Percentiles rank a stretch among this genome's conserved stretches.
Evolutionary conservation across 805 yeast genomes (phyloP).

Genomic region (Wickerhamiella lipophila): DNA sequence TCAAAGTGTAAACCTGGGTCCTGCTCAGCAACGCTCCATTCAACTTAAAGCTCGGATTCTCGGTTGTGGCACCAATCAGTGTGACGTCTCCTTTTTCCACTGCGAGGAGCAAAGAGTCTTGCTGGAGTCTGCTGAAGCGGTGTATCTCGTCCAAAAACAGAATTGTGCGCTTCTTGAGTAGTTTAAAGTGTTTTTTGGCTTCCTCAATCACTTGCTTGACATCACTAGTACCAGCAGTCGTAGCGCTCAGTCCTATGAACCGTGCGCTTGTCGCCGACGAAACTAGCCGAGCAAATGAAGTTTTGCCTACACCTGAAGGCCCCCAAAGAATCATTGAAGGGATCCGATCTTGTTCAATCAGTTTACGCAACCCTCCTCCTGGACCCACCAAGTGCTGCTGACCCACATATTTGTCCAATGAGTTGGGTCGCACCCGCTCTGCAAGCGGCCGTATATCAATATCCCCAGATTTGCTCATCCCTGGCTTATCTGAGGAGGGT

Average conservation of each 20-base stretch:
- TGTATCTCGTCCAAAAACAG: conserved; percentile 90
- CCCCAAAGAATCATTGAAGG: conserved; percentile 92
- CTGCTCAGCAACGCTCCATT: conserved; percentile 75
- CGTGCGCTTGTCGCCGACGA: conserved; percentile 41
- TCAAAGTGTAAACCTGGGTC: conserved; percentile 64
- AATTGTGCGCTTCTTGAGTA: conserved; percentile 45
- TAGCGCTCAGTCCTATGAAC: conserved; percentile 76
- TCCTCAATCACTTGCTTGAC: conserved; percentile 49
- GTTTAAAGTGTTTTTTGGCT: conserved; percentile 34
- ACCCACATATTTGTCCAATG: conserved; percentile 63
- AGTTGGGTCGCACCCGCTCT: conserved; percentile 69
- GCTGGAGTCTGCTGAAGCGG: conserved; percentile 73
- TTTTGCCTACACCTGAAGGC: conserved; percentile 88
- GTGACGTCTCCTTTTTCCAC: conserved; percentile 74
- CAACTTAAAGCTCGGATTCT: conserved; percentile 75
- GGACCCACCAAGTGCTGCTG: conserved; percentile 64
- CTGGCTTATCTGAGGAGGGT: not conserved
- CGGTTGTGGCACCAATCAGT: conserved; percentile 94
- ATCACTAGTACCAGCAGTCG: conserved; percentile 55
- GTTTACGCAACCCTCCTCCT: conserved; percentile 51
- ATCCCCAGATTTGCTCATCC: too few relatives aligned
- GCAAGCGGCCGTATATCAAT: conserved; percentile 41
- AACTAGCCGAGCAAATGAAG: conserved; percentile 69
- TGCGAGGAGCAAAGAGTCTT: conserved; percentile 71
- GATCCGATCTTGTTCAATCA: conserved; percentile 36